Base-by-base conservation (phyloP, 2,329 filamentous ascomycete species). In the Stachybotrys elegans region DNA sequence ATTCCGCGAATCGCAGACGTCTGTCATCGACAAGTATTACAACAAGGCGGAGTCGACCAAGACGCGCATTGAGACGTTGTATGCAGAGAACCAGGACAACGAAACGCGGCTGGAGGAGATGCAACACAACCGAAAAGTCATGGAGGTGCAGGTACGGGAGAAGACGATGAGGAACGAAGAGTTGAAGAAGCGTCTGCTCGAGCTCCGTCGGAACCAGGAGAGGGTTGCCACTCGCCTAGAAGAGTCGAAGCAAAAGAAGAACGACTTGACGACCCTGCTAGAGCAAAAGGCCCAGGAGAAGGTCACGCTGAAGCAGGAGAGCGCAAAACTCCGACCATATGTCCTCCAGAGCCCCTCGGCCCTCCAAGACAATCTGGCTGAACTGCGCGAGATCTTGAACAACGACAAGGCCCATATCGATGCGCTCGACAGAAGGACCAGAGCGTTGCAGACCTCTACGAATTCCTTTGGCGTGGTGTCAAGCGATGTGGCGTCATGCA, bases 1-100 rank as follows among this genome's bases (percentile, higher is more conserved):
- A 43, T 98, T 97, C 69, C 86, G 93, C 56, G 91, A 96, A 69
- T 90, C 86, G 49, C 92, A 97, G 66, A 94, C 90, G 1, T 73
- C 75, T 31, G 82, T 93, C 22, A 95, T 97, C 51, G 91, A 96
- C 62, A 82, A 94, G 62, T 87, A 97, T 67, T 93, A 93, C 71
- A 93, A 95, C 72, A 91, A 88, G 57, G 81, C 87, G 12, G 89
- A 96, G 66, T 81, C 79, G 47, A 91, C 87, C 2, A 96, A 95
- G 68, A 74, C 84, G 42, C 82, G 86, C 49, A 96, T 97, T 57
- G 92, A 97, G 67, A 78, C 84, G 17, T 73, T 97, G 9, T 91
- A 91, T 59, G 73, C 76, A 12, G 86, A 92, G 53, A 98, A 97
- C 60, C 85, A 95, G 60, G 85, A 91, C 40, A 88, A 93, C 69